Evolutionary conservation across 2,329 filamentous ascomycete species (phyloP).

Genomic region (Colletotrichum lupini): DNA sequence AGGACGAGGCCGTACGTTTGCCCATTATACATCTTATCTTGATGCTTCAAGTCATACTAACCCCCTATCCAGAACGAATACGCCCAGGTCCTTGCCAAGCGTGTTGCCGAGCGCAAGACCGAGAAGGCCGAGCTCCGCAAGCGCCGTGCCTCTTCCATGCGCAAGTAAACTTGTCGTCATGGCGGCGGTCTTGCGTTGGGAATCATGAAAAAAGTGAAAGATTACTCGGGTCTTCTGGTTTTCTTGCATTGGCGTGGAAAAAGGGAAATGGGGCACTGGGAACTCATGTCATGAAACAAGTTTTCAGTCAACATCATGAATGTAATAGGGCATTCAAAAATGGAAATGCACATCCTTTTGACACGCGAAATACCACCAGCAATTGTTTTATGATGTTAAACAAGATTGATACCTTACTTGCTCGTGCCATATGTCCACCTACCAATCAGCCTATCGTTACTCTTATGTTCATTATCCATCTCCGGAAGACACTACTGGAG

Average conservation of each 20-base stretch:
- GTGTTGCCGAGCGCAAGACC: conserved; percentile 94
- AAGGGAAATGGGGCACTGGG: conserved; percentile 39
- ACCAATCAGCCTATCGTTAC: too few relatives aligned
- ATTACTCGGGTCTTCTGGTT: conserved; percentile 49
- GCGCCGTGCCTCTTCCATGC: conserved; percentile 95
- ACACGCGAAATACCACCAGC: conserved; percentile 37
- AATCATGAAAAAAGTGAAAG: conserved; percentile 43
- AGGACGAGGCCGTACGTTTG: conserved; percentile 94
- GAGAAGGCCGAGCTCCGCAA: conserved; percentile 95
- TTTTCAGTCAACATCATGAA: conserved; percentile 41
- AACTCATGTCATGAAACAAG: conserved; percentile 5
- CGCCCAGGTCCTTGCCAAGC: conserved; percentile 94
- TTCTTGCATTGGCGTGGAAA: conserved; percentile 54
- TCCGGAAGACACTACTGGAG: background rate
- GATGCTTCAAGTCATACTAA: conserved; percentile 46
- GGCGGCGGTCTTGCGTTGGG: conserved; percentile 32
- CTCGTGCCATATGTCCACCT: background rate
- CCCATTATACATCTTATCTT: background rate
- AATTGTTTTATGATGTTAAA: conserved; percentile 18
- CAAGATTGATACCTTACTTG: background rate
- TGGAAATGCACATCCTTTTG: conserved; percentile 44
- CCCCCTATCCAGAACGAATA: conserved; percentile 83
- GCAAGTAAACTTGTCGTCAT: conserved; percentile 72
- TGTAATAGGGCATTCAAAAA: conserved; percentile 53
- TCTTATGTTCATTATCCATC: too few relatives aligned